Base-by-base conservation (phyloP, 208 protist genomes). In the Trypanosoma lewisi region DNA sequence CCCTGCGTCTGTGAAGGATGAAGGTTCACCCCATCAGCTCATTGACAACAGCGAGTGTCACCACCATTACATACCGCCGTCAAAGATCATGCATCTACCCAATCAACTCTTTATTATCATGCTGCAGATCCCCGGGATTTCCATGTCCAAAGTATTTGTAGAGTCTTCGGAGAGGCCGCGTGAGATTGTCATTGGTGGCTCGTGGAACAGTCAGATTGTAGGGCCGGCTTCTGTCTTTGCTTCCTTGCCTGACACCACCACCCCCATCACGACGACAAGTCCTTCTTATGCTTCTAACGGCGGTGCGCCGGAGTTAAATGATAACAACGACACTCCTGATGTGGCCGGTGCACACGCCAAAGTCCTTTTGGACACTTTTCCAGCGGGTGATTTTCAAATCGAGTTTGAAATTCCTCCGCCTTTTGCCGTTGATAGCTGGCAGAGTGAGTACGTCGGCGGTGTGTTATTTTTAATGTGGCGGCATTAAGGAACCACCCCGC, bases 401-500 rank as follows among this genome's bases (percentile, higher is more conserved):
- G 17, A 33, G 17, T 71, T 71, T 65, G 66, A 71, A 41, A 48
- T 71, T 2, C 66, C 66, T 6, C 42, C 33, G 14, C 55, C 55
- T 31, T 71, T 71, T 60, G 54, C 45, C 4, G 37, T 63, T 27
- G 48, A 44, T 42, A 31, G 45, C 14, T 71, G 66, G 66, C 5
- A 48, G 11, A 61, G 51, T 54, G 55, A 71, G 14, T 64, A 71
- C 31, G 37, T 16, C 16, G 37, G 25, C 0, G 66, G 66, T 4
- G 56, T 71, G 16, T 49, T 71, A 9, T 65, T 71, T 47, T 30
- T 71, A 19, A 71, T 44, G 4, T 71, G 66, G 66, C 48, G 25
- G 14, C 17, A 27, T n/a, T 16, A 54, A n/a, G n/a, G n/a, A n/a
- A n/a, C n/a, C n/a, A n/a, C n/a, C n/a, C n/a, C n/a, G n/a, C n/a